A percentile compares a stretch with the other conserved stretches of the same genome.
Evolutionary conservation across 2,329 filamentous ascomycete genomes (phyloP).

Genomic region (Drechslerella stenobrocha): DNA sequence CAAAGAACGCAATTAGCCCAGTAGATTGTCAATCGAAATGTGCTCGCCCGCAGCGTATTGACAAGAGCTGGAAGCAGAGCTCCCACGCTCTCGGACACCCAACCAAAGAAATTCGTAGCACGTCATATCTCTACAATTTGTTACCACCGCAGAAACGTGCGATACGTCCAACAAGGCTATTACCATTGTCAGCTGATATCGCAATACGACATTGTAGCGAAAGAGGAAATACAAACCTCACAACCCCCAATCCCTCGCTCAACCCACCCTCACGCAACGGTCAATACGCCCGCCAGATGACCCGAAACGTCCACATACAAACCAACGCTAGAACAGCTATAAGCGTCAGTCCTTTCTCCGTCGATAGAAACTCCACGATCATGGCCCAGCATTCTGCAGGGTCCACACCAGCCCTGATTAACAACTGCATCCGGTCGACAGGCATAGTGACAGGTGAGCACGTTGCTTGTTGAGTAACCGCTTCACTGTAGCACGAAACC

Average conservation of each 20-base stretch:
- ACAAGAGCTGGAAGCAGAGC: too few species aligned
- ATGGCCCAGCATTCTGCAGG: constrained; percentile 14
- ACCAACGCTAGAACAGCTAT: constrained; percentile 21
- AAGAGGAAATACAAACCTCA: not conserved
- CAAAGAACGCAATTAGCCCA: too few species aligned
- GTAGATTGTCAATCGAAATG: too few species aligned
- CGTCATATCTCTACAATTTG: not conserved
- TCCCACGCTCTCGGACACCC: not conserved
- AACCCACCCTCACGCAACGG: too few species aligned
- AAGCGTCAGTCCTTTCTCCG: constrained; percentile 33
- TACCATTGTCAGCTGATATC: not conserved
- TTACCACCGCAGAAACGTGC: not conserved
- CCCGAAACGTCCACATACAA: constrained; percentile 34
- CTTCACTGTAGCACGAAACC: not conserved
- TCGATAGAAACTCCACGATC: constrained; percentile 25
- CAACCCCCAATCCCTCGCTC: too few species aligned
- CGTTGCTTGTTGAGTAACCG: not conserved
- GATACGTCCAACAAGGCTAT: not conserved
- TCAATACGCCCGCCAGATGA: constrained; percentile 37
- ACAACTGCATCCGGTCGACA: constrained; percentile 26
- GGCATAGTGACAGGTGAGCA: constrained; percentile 20
- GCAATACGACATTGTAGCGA: too few species aligned
- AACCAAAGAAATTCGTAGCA: not conserved
- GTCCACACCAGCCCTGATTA: constrained; percentile 13
- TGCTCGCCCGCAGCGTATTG: too few species aligned